A percentile compares a stretch with the other conserved stretches of the same genome.
These are phyloP conservation scores for Knoxia roxburghii DNA, from an alignment of 257 asterid species.

Conservation along the genomic window DNA sequence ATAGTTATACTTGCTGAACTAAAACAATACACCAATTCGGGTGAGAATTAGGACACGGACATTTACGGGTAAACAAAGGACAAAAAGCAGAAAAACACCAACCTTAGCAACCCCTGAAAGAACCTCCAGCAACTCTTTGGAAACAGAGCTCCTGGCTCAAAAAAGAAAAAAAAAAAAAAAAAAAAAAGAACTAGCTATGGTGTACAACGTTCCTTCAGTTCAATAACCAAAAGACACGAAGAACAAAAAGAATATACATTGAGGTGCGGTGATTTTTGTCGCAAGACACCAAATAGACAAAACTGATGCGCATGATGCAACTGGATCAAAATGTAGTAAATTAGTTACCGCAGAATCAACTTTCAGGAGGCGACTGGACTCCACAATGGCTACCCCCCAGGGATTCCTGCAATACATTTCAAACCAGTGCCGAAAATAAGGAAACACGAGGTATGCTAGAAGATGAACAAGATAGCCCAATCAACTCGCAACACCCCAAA, in stretches of 20 bases:
- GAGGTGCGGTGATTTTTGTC: neutral
- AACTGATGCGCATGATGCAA: neutral
- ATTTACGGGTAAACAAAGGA: neutral
- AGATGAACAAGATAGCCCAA: neutral
- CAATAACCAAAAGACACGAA: neutral
- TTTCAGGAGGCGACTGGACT: neutral
- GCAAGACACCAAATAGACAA: neutral
- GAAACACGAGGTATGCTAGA: neutral
- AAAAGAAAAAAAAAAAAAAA: no score
- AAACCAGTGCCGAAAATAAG: neutral
- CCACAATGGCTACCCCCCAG: neutral
- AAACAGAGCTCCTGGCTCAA: neutral
- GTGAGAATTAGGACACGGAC: no score
- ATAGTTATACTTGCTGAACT: no score
- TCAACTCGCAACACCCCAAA: neutral
- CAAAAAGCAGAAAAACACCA: neutral
- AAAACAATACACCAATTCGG: no score
- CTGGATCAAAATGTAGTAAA: neutral
- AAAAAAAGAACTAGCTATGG: neutral
- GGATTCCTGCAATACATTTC: slow-evolving; percentile 3
- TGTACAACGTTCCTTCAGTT: neutral
- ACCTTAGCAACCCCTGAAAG: neutral
- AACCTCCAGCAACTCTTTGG: neutral
- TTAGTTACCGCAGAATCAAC: neutral
- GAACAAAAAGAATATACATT: neutral